These are phyloP conservation scores for Diaporthe helianthi DNA, from an alignment of 2,329 filamentous ascomycete genomes.

Conservation along the genomic window DNA sequence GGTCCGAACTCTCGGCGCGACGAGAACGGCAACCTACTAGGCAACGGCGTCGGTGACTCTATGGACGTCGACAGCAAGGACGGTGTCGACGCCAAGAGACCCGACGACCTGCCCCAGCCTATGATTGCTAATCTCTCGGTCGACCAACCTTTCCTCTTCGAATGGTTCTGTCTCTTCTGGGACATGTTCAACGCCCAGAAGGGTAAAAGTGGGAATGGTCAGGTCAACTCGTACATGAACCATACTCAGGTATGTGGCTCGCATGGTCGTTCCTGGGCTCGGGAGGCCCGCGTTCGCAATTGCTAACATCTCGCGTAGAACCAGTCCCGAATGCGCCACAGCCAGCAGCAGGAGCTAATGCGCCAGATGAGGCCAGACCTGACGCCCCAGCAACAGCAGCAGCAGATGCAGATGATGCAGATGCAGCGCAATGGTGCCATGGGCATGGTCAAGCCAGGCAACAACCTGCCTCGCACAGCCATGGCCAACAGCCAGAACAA, in stretches of 20 bases:
- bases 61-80: constrained; percentile 89
- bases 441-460: constrained; percentile 62
- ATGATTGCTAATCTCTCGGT: constrained; percentile 69
- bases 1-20: constrained; percentile 73
- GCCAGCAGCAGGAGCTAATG: constrained; percentile 78
- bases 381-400: constrained; percentile 58
- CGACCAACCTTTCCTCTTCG: constrained; percentile 86
- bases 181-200: constrained; percentile 90
- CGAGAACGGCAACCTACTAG: constrained; percentile 69
- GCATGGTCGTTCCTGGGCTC: constrained; percentile 10
- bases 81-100: constrained; percentile 74
- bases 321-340: constrained; percentile 76
- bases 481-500: constrained; percentile 80
- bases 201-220: constrained; percentile 67
- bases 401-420: constrained; percentile 71
- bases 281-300: constrained; percentile 38
- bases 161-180: constrained; percentile 98
- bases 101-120: constrained; percentile 80
- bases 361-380: constrained; percentile 73
- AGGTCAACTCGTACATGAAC: constrained; percentile 77
- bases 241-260: constrained; percentile 76
- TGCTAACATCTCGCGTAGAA: constrained; percentile 50
- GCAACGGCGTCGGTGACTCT: constrained; percentile 73
- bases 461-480: constrained; percentile 74
- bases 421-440: constrained; percentile 66